Conservation (phyloP, 805 yeast genomes). For the Cyberlindnera galapagoensis region DNA sequence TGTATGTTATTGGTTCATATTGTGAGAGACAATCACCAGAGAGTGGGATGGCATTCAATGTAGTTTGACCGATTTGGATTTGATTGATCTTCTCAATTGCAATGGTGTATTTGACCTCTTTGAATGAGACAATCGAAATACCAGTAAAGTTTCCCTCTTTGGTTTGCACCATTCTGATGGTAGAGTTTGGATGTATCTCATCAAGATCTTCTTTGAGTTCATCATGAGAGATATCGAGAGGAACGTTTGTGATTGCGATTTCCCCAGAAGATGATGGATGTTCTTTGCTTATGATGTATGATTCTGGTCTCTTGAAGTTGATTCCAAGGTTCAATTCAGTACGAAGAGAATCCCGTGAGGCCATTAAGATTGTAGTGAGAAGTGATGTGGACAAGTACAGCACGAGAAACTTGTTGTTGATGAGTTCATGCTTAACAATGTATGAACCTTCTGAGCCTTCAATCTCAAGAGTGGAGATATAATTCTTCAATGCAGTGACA, state of each 20-base stretch:
- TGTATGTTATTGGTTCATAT: constrained; percentile 14
- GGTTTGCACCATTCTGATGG: constrained; percentile 17
- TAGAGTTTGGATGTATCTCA: constrained; percentile 20
- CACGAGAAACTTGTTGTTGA: constrained; percentile 33
- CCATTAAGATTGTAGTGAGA: constrained; percentile 49
- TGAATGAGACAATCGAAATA: constrained; percentile 47
- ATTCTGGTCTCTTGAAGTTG: constrained; percentile 37
- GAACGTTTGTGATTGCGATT: constrained; percentile 39
- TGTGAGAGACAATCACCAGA: constrained; percentile 27
- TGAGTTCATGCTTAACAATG: constrained; percentile 27
- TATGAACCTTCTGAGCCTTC: constrained; percentile 33
- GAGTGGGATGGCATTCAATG: constrained; percentile 30
- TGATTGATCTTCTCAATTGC: constrained; percentile 29
- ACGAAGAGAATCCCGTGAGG: constrained; percentile 35
- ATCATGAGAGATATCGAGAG: constrained; percentile 35
- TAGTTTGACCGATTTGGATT: constrained; percentile 30
- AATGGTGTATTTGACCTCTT: background rate
- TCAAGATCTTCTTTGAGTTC: constrained; percentile 36
- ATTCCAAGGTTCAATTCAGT: constrained; percentile 27
- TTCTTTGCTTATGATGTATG: constrained; percentile 32
- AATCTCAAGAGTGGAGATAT: constrained; percentile 37
- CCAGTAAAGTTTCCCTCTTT: constrained; percentile 50
- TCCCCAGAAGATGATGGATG: constrained; percentile 28
- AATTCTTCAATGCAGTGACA: constrained; percentile 39
- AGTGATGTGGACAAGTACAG: constrained; percentile 45